Evolutionary conservation across 768 basidiomycete genomes (phyloP).

Genomic region (Leccinum rimulosum): DNA sequence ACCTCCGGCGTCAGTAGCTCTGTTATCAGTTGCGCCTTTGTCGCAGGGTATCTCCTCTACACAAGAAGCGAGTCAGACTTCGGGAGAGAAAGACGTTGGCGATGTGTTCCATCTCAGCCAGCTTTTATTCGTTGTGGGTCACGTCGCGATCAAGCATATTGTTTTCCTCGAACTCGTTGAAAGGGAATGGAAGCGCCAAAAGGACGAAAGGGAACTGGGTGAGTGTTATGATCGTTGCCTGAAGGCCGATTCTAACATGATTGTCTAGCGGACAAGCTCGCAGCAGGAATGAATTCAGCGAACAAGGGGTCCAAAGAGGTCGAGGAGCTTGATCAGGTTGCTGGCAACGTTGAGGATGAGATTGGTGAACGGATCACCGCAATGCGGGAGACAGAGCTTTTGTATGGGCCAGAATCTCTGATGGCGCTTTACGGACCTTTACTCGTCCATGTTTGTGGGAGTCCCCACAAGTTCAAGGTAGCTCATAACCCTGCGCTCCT

Average conservation of each 20-base stretch:
- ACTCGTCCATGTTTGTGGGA: constrained; percentile 86
- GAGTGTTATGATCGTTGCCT: constrained; percentile 20
- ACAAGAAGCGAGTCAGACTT: constrained; percentile 6
- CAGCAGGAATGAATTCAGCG: constrained; percentile 35
- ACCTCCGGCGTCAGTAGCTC: constrained; percentile 24
- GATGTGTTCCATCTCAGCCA: constrained; percentile 90
- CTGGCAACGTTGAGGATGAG: constrained; percentile 97
- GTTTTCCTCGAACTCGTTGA: constrained; percentile 95
- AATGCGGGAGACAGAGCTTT: constrained; percentile 81
- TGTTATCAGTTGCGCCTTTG: constrained; percentile 17
- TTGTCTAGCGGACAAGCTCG: constrained; percentile 57
- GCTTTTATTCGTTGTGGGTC: constrained; percentile 93
- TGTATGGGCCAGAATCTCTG: constrained; percentile 80
- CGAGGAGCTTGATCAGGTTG: constrained; percentile 96
- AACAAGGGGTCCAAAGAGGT: constrained; percentile 50
- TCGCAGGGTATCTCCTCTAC: constrained; percentile 18
- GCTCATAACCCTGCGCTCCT: neutral
- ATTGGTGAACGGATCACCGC: constrained; percentile 89
- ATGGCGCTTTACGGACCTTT: constrained; percentile 86
- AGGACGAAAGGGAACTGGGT: constrained; percentile 86
- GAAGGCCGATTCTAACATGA: neutral
- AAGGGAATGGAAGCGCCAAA: constrained; percentile 93
- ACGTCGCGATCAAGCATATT: constrained; percentile 96
- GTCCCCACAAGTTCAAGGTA: constrained; percentile 89
- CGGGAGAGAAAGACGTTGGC: constrained; percentile 53